Conservation (phyloP, 768 basidiomycete species). For the Pleurotus cornucopiae region DNA sequence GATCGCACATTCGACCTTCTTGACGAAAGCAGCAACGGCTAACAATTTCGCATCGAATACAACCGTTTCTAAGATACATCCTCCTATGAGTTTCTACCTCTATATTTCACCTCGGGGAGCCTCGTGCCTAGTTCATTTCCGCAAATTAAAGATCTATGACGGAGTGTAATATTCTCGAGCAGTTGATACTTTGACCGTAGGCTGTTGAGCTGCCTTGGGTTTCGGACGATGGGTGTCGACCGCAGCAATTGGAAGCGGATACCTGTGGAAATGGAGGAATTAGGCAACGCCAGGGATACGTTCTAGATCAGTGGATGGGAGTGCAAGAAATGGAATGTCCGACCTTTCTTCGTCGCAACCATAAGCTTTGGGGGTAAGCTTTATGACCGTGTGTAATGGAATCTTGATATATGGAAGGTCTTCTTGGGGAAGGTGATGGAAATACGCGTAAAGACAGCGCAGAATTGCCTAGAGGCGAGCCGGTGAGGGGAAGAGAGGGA, state of each 20-base stretch:
- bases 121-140: too few relatives aligned
- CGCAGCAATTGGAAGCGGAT: constrained; percentile 84
- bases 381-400: constrained; percentile 95
- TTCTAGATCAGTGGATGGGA: too few relatives aligned
- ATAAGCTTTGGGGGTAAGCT: constrained; percentile 96
- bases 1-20: neutral
- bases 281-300: neutral
- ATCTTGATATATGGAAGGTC: constrained; percentile 98
- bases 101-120: too few relatives aligned
- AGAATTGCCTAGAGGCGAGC: constrained; percentile 55
- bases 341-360: constrained; percentile 97
- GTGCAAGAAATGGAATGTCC: constrained; percentile 6
- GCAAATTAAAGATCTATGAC: neutral
- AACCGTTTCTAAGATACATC: too few relatives aligned
- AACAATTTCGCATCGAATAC: too few relatives aligned
- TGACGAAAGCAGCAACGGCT: too few relatives aligned
- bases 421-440: constrained; percentile 85
- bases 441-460: constrained; percentile 93
- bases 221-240: constrained; percentile 89
- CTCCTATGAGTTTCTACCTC: too few relatives aligned
- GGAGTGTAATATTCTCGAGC: constrained; percentile 43
- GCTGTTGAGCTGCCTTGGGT: constrained; percentile 37
- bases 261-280: constrained; percentile 39
- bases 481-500: neutral
- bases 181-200: constrained; percentile 20